These are phyloP conservation scores for Metarhizium brunneum DNA, from an alignment of 2,329 filamentous ascomycete species.

Conservation along the genomic window DNA sequence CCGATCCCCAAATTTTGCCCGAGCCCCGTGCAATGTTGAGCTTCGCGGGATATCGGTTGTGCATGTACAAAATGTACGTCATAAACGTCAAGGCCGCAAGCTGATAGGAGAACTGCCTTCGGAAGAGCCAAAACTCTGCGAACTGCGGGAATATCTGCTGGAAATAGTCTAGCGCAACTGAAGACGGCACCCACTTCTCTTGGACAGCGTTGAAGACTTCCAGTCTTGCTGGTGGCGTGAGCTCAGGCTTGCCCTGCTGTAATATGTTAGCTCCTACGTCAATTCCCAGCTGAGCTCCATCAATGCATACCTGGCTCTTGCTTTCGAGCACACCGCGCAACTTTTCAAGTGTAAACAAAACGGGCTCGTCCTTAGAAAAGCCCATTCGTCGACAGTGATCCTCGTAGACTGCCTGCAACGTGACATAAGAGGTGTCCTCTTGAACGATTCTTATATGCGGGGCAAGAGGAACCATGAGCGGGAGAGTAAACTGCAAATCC, in stretches of 20 bases:
- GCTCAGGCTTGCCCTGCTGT: constrained; percentile 56
- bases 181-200: constrained; percentile 82
- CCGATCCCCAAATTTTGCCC: constrained; percentile 93
- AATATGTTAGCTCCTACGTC: background rate
- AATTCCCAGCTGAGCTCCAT: background rate
- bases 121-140: constrained; percentile 97
- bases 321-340: constrained; percentile 66
- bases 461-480: constrained; percentile 89
- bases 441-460: constrained; percentile 93
- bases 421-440: constrained; percentile 90
- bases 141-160: constrained; percentile 79
- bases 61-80: constrained; percentile 97
- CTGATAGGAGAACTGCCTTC: constrained; percentile 92
- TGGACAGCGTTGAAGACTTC: constrained; percentile 95
- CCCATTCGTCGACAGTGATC: constrained; percentile 84
- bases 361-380: constrained; percentile 89
- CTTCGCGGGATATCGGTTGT: constrained; percentile 91
- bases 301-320: constrained; percentile 46
- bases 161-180: constrained; percentile 80
- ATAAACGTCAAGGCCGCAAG: constrained; percentile 93
- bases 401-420: constrained; percentile 89
- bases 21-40: constrained; percentile 73
- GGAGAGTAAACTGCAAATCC: constrained; percentile 92
- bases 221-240: constrained; percentile 62
- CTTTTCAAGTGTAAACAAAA: constrained; percentile 93